Base-by-base conservation (phyloP, 140 eudicot species). In the Senecio squalidus region DNA sequence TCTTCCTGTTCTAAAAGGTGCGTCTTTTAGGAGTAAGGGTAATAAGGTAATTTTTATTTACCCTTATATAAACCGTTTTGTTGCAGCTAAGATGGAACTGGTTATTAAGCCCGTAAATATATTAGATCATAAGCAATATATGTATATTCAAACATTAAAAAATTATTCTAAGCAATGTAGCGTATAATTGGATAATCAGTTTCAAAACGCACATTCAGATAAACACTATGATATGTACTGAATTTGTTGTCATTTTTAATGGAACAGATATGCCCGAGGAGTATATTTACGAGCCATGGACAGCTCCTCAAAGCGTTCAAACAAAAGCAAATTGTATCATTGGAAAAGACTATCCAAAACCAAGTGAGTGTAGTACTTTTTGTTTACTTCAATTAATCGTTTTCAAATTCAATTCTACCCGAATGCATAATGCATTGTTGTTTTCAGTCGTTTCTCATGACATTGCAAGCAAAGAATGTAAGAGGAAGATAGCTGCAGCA, bases 201-300 rank as follows among this genome's bases (percentile, higher is more conserved):
- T 47, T 47, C 54, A 47, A 21, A 17, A 46, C 28, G 53, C 53
- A 46, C 18, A 46, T 18, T 11, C 25, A 46, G 20, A 46, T 26
- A 46, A 25, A 25, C 28, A 2, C 7, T 1, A 54, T 49, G 31
- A 20, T 66, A 47, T 34, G n/a, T 1, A 22, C 3, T 9, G n/a
- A 25, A 29, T 27, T 11, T 49, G 23, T 36, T 34, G 17, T 24
- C 1, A 52, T 65, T 44, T 55, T 14, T 16, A 17, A 39, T 15
- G 21, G 29, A 26, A 23, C 64, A 88, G 96, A 88, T 59, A 88
- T 88, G 96, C 96, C 94, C 23, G 77, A 70, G 81, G 88, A 88
- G 74, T 88, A 84, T 77, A 88, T 88, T 43, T 88, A 88, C 66
- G 94, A 88, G 72, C 96, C 96, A 31, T 88, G 96, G 96, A 76